Evolutionary conservation across 345 rosid species (phyloP), one percentile per base, ranked within the genome.

Genomic region (Citrus reticulata): DNA sequence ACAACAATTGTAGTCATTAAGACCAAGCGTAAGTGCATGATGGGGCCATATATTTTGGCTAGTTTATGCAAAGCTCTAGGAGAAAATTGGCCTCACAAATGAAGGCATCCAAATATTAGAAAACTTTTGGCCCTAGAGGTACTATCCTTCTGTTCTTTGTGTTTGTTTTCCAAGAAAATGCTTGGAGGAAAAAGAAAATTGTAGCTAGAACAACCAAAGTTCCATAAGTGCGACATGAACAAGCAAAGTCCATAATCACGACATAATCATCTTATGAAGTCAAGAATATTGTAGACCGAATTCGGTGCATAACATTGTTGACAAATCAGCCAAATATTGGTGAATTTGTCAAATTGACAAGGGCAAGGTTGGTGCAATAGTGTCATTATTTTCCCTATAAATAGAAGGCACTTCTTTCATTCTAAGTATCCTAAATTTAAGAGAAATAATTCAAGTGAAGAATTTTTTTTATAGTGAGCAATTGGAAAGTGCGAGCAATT

Each of bases 61-160:
- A n/a, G 62, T 58, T 58, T n/a, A 8, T 58, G 11, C 13, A 58
- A 58, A 58, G 24, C 24, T 58, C 27, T 20, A n/a, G 9, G 62
- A 58, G 62, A 13, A 19, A 58, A n/a, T 20, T n/a, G 24, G 62
- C 62, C 62, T 5, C 8, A 58, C 27, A 58, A 58, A 58, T 58
- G 62, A 58, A 7, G 62, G 27, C 25, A 58, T 32, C 34, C 4
- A 32, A 3, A 32, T 0, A 32, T 32, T 32, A 3, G 34, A 32
- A 30, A 32, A 32, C 34, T 32, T 30, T 32, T 32, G 62, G 62
- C 13, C 90, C 84, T 3, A 86, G 87, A 59, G 90, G 88, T 7
- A 80, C 11, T 55, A 37, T 78, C 51, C n/a, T 58, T 1, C 0
- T 20, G 4, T 22, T 7, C 2, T 22, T 58, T n/a, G 27, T 6